Percentiles rank a stretch among this genome's conserved stretches.
Evolutionary conservation across 2,329 filamentous ascomycete species (phyloP).

Genomic region (Xylariales sp.): DNA sequence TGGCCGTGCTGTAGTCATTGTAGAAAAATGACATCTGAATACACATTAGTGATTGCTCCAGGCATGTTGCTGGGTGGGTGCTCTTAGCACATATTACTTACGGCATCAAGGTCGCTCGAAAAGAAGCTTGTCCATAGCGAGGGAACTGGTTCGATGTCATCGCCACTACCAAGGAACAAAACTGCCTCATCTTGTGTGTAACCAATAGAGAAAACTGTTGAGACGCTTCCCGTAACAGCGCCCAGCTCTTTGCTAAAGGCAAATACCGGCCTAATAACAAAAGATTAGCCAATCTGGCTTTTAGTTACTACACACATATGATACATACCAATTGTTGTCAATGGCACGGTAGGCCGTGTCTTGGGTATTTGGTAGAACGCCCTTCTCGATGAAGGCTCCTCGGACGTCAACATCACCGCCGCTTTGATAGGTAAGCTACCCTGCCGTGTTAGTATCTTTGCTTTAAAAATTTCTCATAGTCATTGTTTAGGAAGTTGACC

Average conservation of each 20-base stretch:
- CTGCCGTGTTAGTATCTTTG: too few species aligned
- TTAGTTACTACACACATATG: not conserved
- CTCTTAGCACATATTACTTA: too few species aligned
- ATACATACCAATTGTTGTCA: slow-evolving; percentile 49
- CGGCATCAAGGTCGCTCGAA: slow-evolving; percentile 52
- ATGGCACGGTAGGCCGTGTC: slow-evolving; percentile 65
- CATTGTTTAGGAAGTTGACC: too few species aligned
- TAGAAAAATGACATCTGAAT: slow-evolving; percentile 71
- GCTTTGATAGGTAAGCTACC: slow-evolving; percentile 63
- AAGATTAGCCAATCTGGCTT: slow-evolving; percentile 7
- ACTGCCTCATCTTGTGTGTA: slow-evolving; percentile 73
- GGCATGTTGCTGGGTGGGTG: too few species aligned
- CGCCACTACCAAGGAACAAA: slow-evolving; percentile 66
- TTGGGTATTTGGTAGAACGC: slow-evolving; percentile 57
- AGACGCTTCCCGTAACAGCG: slow-evolving; percentile 31
- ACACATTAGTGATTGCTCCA: too few species aligned
- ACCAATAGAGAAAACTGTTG: slow-evolving; percentile 68
- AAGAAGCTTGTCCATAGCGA: slow-evolving; percentile 79
- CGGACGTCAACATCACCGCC: slow-evolving; percentile 65
- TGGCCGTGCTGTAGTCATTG: slow-evolving; percentile 63
- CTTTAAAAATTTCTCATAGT: too few species aligned
- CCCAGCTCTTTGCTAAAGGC: slow-evolving; percentile 65
- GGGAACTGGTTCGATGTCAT: slow-evolving; percentile 57
- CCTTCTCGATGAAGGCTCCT: slow-evolving; percentile 58
- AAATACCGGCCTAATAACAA: slow-evolving; percentile 63